These are phyloP conservation scores for Fusarium xylarioides DNA, from an alignment of 2,329 filamentous ascomycete species.

Conservation along the genomic window DNA sequence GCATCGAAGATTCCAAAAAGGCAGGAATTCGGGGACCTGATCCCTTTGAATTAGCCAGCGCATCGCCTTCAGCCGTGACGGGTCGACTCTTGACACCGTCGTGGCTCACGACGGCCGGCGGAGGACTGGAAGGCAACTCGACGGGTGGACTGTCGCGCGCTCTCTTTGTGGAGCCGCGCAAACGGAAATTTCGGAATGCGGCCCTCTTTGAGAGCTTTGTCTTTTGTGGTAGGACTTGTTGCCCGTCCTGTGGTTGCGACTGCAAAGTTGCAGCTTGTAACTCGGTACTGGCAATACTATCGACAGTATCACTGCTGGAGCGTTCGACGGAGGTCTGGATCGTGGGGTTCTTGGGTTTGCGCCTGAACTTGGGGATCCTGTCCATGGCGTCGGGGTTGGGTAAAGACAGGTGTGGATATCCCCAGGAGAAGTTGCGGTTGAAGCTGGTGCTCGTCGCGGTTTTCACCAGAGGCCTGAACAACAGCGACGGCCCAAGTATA, in stretches of 20 bases:
- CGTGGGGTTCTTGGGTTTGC: conserved; percentile 55
- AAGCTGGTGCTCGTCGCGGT: conserved; percentile 21
- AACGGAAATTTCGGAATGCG: conserved; percentile 56
- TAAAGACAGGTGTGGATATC: conserved; percentile 18
- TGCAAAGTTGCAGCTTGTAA: conserved; percentile 35
- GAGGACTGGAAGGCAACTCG: conserved; percentile 43
- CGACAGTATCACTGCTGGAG: conserved; percentile 42
- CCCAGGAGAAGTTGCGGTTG: conserved; percentile 18
- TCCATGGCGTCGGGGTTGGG: conserved; percentile 47
- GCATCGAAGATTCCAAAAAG: conserved; percentile 50
- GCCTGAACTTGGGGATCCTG: conserved; percentile 54
- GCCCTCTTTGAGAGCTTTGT: conserved; percentile 46
- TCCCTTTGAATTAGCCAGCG: conserved; percentile 24
- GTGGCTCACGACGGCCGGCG: conserved; percentile 48
- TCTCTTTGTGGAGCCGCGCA: conserved; percentile 58
- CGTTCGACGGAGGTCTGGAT: conserved; percentile 53
- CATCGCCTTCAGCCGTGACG: conserved; percentile 30
- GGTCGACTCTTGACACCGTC: conserved; percentile 47
- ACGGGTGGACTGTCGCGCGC: conserved; percentile 54
- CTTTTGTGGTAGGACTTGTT: conserved; percentile 30
- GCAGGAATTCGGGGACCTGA: conserved; percentile 46
- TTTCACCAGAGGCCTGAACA: conserved; percentile 10
- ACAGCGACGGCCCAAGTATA: conserved; percentile 24
- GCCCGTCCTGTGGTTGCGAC: conserved; percentile 31
- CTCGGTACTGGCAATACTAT: conserved; percentile 42